Evolutionary conservation across 805 yeast species (phyloP), one percentile per base, ranked within the genome.

Genomic region (Pichia paraexigua): DNA sequence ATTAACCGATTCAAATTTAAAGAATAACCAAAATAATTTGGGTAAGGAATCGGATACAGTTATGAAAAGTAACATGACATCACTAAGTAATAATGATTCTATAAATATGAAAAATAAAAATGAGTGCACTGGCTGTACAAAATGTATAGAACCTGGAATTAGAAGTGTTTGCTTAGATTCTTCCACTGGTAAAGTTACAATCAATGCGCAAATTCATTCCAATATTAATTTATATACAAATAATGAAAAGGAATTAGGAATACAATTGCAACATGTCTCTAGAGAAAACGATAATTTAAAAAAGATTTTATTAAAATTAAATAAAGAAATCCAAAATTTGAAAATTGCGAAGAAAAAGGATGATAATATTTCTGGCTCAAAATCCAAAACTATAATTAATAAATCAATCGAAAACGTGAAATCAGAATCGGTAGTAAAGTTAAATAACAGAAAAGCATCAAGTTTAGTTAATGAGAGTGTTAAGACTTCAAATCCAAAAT

Each of bases 231-330:
- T 68, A 15, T 55, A 58, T 40, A 62, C 70, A 11, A 63, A 67
- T 48, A 62, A 61, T 51, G 60, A 59, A 45, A 46, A 52, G 18
- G 72, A 67, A 47, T 49, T 73, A 47, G 67, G 69, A 44, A 53
- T 57, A 44, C 76, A 74, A 56, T 54, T 74, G n/a, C 73, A 71
- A 47, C 63, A 62, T 43, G 75, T 74, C 8, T 65, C 73, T 2
- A 68, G 69, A 49, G 78, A 74, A 58, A 74, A 74, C 56, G 71
- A 68, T 48, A 73, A 72, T 53, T 60, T 74, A 52, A 71, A 72
- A 54, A 71, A 68, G 45, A 71, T 74, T 4, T 62, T 74, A 9
- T 62, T 62, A 3, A 71, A 73, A 53, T 56, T 74, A 27, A 71
- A 71, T 53, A 58, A 61, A 47, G 78, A 74, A 56, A 72, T 74